Base-by-base conservation (phyloP, 768 basidiomycete species). In the Boletus reticulatus region DNA sequence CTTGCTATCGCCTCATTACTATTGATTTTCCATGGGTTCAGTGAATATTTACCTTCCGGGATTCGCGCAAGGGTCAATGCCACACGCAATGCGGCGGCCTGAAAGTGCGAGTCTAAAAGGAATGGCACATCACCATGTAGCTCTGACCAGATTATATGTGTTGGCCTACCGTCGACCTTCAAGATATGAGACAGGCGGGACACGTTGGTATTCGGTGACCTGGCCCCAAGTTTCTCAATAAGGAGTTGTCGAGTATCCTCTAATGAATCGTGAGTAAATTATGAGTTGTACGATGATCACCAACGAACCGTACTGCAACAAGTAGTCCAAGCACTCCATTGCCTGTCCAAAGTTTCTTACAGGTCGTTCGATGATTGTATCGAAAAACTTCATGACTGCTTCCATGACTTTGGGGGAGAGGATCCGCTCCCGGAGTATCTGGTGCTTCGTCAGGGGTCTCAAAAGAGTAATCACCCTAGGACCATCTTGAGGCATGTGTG, bases 291-390 rank as follows among this genome's bases (percentile, higher is more conserved):
- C 0, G 27, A 39, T 19, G 1, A 36, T 10, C n/a, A 41, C 2
- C 9, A 36, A 56, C 63, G 38, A 8, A 67, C 66, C 51, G 13
- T 56, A 65, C n/a, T 56, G 48, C 52, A 66, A 43, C 24, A 67
- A 36, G 43, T 52, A 63, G 10, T 16, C 57, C 43, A 67, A 38
- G 14, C 57, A 52, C 2, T 68, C 64, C 66, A 67, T 67, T n/a
- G 57, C 67, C 22, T 63, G 63, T 20, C 53, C 48, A 29, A 66
- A 61, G 43, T 60, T 57, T 2, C 47, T 46, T 19, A 20, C 50
- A 1, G 27, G 37, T 17, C 43, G 32, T 3, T 5, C 11, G 34
- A 61, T 11, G 7, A 57, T 56, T 24, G 0, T 29, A 32, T 68
- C 66, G 4, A 67, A 42, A 22, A 68, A 43, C 1, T 22, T 22